Base-by-base conservation (phyloP, 306 rosid genomes). In the Citrullus amarus region DNA sequence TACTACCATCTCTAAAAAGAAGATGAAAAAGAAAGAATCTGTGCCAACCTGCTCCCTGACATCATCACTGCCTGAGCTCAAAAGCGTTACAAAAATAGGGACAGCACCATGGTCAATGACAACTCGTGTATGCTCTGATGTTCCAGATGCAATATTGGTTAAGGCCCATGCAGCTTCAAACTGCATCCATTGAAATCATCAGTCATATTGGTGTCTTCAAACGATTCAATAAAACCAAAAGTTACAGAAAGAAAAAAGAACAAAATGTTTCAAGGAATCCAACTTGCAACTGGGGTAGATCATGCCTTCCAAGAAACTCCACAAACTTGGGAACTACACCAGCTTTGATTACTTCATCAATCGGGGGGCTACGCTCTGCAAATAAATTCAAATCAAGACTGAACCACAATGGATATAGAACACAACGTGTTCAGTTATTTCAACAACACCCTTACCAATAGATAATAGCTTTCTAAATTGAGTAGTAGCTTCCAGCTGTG, bases 151-250 rank as follows among this genome's bases (percentile, higher is more conserved):
- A 39, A 89, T 83, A 79, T 89, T 86, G 58, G 91, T 86, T 80
- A 91, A 78, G 79, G 90, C 89, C 93, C 93, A 91, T 41, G 93
- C 90, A 76, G 93, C 93, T 81, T 91, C 93, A 86, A 87, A 86
- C 96, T 91, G 85, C 82, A 83, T 57, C 18, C 20, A 38, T 30
- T 17, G 5, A 54, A 55, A 54, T 39, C 18, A 34, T 75, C 28
- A 12, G 58, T 34, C 54, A 43, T 57, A 55, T 58, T 36, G 8
- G 68, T 41, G 25, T 57, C 77, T 51, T 30, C 9, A 72, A 72
- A 72, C 32, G 44, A 50, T 72, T 32, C 77, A 72, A 72, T 30
- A 50, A 72, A 72, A 72, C 61, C 20, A 50, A 50, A 50, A 25
- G 54, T 68, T 44, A 50, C 15, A 25, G 5, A 28, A 73, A 50